A percentile compares a stretch with the other conserved stretches of the same genome.
These are phyloP conservation scores for Penicillium nucicola DNA, from an alignment of 495 filamentous ascomycete genomes.

Conservation along the genomic window DNA sequence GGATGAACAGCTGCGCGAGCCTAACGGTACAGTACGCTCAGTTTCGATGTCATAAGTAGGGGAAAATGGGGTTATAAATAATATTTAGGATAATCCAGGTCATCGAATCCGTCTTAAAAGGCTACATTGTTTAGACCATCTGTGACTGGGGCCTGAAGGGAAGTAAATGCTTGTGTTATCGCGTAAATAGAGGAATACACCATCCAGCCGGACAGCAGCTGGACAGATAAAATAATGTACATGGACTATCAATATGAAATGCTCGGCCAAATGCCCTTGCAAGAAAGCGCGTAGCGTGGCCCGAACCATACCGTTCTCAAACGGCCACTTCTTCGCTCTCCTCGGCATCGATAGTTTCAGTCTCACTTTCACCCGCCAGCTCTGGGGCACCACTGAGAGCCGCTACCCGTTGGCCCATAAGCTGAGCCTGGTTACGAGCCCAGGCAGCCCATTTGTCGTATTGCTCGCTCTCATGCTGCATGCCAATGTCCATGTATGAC, in stretches of 20 bases:
- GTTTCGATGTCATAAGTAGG: neutral
- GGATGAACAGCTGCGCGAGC: constrained; percentile 17
- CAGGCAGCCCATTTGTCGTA: constrained; percentile 81
- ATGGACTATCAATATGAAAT: constrained; percentile 20
- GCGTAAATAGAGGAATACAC: constrained; percentile 20
- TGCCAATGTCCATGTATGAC: constrained; percentile 66
- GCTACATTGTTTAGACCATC: no score
- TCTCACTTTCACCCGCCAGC: neutral
- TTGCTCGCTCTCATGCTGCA: constrained; percentile 73
- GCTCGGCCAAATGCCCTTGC: neutral
- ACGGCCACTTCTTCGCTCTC: neutral
- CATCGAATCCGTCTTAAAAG: no score
- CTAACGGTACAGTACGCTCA: no score
- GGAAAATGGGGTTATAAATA: no score
- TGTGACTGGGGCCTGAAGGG: no score
- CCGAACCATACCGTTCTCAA: neutral
- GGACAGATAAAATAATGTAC: constrained; percentile 31
- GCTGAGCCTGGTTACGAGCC: constrained; percentile 56
- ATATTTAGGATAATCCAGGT: no score
- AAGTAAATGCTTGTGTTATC: constrained; percentile 6
- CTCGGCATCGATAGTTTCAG: neutral
- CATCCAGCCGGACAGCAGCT: constrained; percentile 12
- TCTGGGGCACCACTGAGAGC: constrained; percentile 35
- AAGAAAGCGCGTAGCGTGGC: constrained; percentile 2
- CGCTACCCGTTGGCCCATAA: constrained; percentile 27